These are phyloP conservation scores for Thinopyrum obtusiflorum DNA, from an alignment of 202 grass and related monocot genomes.

Conservation along the genomic window DNA sequence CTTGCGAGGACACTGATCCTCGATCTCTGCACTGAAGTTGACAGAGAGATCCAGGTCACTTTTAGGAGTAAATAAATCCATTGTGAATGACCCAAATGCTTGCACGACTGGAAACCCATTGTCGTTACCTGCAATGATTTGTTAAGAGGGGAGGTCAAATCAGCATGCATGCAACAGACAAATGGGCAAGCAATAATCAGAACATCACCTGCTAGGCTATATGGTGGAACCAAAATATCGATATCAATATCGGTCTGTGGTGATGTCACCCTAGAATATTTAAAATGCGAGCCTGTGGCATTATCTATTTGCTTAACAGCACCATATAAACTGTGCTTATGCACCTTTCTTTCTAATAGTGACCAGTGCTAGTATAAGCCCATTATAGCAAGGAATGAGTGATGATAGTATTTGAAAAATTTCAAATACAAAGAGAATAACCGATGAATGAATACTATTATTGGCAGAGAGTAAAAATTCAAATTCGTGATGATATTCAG, in stretches of 20 bases:
- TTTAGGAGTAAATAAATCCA: slow-evolving; percentile 79
- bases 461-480: background rate
- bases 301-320: background rate
- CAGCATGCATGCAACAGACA: background rate
- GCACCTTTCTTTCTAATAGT: too few species aligned
- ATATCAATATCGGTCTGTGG: background rate
- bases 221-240: background rate
- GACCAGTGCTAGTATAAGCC: too few species aligned
- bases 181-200: background rate
- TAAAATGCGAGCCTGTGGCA: background rate
- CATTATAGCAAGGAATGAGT: too few species aligned
- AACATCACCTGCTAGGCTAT: background rate
- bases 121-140: slow-evolving; percentile 45
- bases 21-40: slow-evolving; percentile 55
- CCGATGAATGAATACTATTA: too few species aligned
- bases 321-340: background rate
- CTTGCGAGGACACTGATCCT: slow-evolving; percentile 39
- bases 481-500: background rate
- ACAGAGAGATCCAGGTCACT: slow-evolving; percentile 90
- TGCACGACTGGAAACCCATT: slow-evolving; percentile 61
- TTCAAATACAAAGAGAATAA: too few species aligned
- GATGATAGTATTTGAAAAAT: too few species aligned
- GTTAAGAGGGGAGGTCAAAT: background rate
- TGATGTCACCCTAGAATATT: background rate
- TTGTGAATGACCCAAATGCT: slow-evolving; percentile 90